Evolutionary conservation across 805 yeast species (phyloP), one percentile per base, ranked within the genome.

Genomic region (Candida dajiaensis): DNA sequence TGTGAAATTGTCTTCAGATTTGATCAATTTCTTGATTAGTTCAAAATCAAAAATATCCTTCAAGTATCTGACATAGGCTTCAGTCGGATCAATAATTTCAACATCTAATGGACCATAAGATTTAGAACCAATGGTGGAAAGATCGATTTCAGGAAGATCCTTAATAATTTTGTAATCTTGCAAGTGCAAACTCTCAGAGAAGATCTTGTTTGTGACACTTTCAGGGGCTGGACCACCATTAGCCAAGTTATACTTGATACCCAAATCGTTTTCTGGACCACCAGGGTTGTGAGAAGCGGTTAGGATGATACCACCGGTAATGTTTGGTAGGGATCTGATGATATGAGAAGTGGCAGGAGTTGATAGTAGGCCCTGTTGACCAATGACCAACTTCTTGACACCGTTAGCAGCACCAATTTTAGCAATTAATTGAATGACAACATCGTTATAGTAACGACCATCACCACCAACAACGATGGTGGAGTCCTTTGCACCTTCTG

Each of bases 221-320:
- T 92, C 99, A 12, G 99, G 99, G 11, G 98, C 98, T 38, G 99
- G 99, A 3, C 97, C 99, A 55, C 99, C 99, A 63, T 92, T 92
- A 53, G 86, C 78, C 65, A 94, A 73, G 67, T 92, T 94, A 72
- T 94, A 94, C 71, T 92, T 92, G 73, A 92, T 92, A 46, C 99
- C 99, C 63, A 89, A 76, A 64, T 92, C 99, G 53, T 86, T 82
- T 23, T 75, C 69, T 48, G 96, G 96, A 9, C 98, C 97, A 64
- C 99, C 99, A 16, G 99, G 99, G 68, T 92, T 92, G 68, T 92
- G 99, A 21, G 95, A 85, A 2, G 98, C 98, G 9, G 99, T 92
- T 61, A 92, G 74, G 55, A 94, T 88, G 68, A 92, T 92, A 51
- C 98, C 98, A 51, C 98, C 99, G 12, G 97, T 89, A 48, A 83